Evolutionary conservation across 257 asterid genomes (phyloP).

Genomic region (Gardenia jasminoides): DNA sequence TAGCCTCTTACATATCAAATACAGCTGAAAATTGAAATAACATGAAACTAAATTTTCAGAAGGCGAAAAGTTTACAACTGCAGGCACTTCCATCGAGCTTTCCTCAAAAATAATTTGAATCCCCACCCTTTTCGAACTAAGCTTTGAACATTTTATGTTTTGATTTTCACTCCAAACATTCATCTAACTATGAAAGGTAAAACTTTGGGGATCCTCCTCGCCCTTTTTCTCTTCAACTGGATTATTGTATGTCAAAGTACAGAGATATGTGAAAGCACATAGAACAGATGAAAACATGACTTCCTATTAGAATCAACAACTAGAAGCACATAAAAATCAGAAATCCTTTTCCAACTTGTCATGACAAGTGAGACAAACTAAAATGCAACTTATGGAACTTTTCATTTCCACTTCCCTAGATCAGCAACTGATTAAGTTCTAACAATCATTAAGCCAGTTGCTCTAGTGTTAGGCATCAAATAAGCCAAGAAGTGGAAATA

Average conservation of each 20-base stretch:
- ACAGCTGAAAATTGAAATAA: neutral
- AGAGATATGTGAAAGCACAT: no score
- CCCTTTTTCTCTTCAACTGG: neutral
- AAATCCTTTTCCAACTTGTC: neutral
- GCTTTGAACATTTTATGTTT: no score
- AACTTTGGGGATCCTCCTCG: neutral
- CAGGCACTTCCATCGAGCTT: neutral
- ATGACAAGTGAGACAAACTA: neutral
- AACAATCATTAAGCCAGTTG: neutral
- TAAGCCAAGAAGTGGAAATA: no score
- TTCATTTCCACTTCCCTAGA: neutral
- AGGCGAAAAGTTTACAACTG: neutral
- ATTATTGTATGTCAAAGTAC: no score
- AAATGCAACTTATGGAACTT: no score
- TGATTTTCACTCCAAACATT: no score
- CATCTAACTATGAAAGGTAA: neutral
- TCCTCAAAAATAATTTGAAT: neutral
- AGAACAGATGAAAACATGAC: no score
- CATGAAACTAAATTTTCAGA: neutral
- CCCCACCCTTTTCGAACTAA: neutral
- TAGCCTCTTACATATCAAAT: neutral
- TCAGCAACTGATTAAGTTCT: neutral
- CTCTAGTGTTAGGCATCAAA: neutral
- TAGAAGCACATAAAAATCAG: neutral
- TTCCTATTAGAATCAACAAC: neutral